Base-by-base conservation (phyloP, 2,329 filamentous ascomycete genomes). In the Tolypocladium inflatum region DNA sequence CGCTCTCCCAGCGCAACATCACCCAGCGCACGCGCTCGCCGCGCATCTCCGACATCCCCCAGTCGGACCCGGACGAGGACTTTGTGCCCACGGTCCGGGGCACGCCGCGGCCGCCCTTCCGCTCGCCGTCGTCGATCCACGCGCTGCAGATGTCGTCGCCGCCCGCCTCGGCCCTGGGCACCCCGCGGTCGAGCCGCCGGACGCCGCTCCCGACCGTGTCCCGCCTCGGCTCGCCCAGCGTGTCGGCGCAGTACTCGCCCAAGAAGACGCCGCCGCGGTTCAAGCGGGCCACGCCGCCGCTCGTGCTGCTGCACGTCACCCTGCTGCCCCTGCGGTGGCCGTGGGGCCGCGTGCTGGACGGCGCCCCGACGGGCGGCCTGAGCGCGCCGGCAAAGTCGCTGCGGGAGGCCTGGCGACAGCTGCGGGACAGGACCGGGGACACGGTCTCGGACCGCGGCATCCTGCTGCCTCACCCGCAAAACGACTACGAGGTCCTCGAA, bases 401-500 rank as follows among this genome's bases (percentile, higher is more conserved):
- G n/a, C 80, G 78, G 33, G 82, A 85, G 61, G 83, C 84, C 38
- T 89, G 85, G 81, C 80, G 82, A 52, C 75, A 87, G 59, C 75
- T 93, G 2, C 84, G 86, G 62, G 85, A 89, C 56, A 86, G 88
- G 59, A 77, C 90, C 4, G 84, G 84, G 1, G 88, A 91, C 55
- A 90, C 88, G 0, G 84, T 91, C 13, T 79, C 89, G 62, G 82
- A 89, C 67, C 81, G 90, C 26, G 90, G 88, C 2, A 80, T 94
- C 39, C 75, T 94, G 50, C 79, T 94, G 9, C 84, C 88, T 2
- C 90, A 94, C 67, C 90, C 90, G 1, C 83, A 89, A 63, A 87
- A 87, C 58, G 89, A 92, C 68, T 93, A 89, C 66, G 89, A 92
- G 70, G 74, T 90, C 58, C 79, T 94, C 0, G 88, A 93, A 72